A percentile compares a stretch with the other conserved stretches of the same genome.
These are phyloP conservation scores for Cantharellus anzutake DNA, from an alignment of 768 basidiomycete genomes.

Conservation along the genomic window DNA sequence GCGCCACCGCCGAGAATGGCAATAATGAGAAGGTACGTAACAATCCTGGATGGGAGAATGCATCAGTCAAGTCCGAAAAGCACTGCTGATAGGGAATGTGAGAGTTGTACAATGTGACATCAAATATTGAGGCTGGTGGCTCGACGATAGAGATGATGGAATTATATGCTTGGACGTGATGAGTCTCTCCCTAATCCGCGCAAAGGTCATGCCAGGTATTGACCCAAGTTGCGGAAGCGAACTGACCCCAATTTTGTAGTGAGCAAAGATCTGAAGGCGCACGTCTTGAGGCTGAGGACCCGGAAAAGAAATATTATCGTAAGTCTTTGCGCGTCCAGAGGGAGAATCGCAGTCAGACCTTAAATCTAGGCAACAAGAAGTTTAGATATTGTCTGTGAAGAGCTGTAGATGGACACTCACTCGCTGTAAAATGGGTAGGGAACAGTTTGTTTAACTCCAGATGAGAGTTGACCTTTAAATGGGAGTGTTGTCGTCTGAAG, in stretches of 20 bases:
- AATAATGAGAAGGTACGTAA: slow-evolving; percentile 52
- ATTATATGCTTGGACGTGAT: slow-evolving; percentile 53
- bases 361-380: slow-evolving; percentile 1
- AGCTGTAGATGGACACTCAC: slow-evolving; percentile 20
- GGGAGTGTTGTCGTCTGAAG: slow-evolving; percentile 37
- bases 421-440: slow-evolving; percentile 68
- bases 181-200: slow-evolving; percentile 28
- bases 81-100: background rate
- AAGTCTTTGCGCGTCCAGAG: background rate
- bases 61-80: slow-evolving; percentile 3
- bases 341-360: slow-evolving; percentile 1
- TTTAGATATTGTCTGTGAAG: background rate
- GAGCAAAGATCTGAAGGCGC: slow-evolving; percentile 57
- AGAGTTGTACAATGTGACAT: slow-evolving; percentile 51
- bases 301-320: background rate
- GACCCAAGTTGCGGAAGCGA: background rate
- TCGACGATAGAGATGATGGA: slow-evolving; percentile 64
- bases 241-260: slow-evolving; percentile 43
- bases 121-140: slow-evolving; percentile 56
- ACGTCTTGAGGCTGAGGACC: slow-evolving; percentile 47
- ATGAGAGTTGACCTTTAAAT: slow-evolving; percentile 33
- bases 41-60: slow-evolving; percentile 18
- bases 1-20: slow-evolving; percentile 40
- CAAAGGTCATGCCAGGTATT: background rate
- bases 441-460: slow-evolving; percentile 39